Base-by-base conservation (phyloP, 208 protist species). In the Leptomonas pyrrhocoris region DNA sequence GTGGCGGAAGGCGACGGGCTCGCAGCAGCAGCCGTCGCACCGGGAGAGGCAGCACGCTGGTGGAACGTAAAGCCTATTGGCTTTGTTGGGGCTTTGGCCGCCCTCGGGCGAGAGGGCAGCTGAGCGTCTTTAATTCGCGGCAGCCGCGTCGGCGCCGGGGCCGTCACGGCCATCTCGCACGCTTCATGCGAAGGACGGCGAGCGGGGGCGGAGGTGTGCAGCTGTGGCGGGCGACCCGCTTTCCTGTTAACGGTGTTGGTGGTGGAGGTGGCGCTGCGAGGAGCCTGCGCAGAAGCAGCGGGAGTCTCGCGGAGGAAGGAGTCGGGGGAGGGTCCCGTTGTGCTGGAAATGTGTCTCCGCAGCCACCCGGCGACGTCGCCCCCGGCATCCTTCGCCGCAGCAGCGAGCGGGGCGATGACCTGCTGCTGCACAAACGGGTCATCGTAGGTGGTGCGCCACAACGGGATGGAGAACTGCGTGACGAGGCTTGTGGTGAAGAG, bases 101-200 rank as follows among this genome's bases (percentile, higher is more conserved):
- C 34, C 6, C 9, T 34, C 48, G 21, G 42, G 25, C 36, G 34
- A 12, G 34, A 27, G 48, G 68, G 42, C 31, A 58, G 54, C 13
- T 40, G 59, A 43, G 46, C 53, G n/a, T 30, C 40, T n/a, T 55
- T 67, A 13, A 87, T 80, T 19, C 66, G 80, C 9, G 79, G 81
- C n/a, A 81, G 82, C 5, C 79, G 79, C 48, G n/a, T n/a, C n/a
- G 80, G 79, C 64, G 86, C 82, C 42, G 89, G 86, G 21, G 89
- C 80, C 7, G 89, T 91, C 56, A 81, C 60, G 13, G 78, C 60
- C 89, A 94, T 94, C 63, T 90, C 86, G 13, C 89, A 73, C 63
- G 91, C 89, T 68, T 94, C 86, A 34, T 69, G 68, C 0, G 89
- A 86, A 0, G 89, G 89, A 31, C 92, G 63, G 25, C 59, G 54